phyloP scores from a whole-genome alignment of 2,329 filamentous ascomycete species.

The Talaromyces sp. region DNA sequence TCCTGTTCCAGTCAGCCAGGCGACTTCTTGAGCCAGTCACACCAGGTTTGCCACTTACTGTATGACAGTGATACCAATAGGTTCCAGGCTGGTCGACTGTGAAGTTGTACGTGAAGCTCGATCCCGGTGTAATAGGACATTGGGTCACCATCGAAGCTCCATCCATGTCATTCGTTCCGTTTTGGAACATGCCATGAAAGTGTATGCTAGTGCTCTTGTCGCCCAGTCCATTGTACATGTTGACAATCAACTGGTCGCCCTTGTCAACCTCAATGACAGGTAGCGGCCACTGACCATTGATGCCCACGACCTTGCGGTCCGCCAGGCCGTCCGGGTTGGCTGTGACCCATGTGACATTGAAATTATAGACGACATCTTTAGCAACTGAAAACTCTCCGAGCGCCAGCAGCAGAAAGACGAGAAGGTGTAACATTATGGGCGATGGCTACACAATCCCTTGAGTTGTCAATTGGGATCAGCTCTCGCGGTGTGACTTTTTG shows the following conservation, averaged over 20 bases:
- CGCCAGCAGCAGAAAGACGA: conserved; percentile 6
- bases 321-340: conserved; percentile 52
- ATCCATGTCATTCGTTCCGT: conserved; percentile 70
- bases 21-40: background rate
- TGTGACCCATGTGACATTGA: conserved; percentile 51
- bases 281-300: conserved; percentile 70
- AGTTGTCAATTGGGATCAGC: background rate
- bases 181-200: conserved; percentile 74
- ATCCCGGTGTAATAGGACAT: conserved; percentile 60
- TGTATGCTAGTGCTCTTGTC: conserved; percentile 65
- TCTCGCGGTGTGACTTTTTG: background rate
- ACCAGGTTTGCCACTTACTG: background rate
- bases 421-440: background rate
- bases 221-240: conserved; percentile 61
- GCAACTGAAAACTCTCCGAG: conserved; percentile 14
- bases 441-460: background rate
- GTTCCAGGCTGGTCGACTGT: conserved; percentile 54
- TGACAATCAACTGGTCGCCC: conserved; percentile 65
- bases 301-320: conserved; percentile 57
- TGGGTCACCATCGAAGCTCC: conserved; percentile 64
- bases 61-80: conserved; percentile 65
- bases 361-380: conserved; percentile 45
- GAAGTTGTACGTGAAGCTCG: conserved; percentile 63
- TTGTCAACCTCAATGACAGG: conserved; percentile 68
- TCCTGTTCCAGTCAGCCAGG: conserved; percentile 41